These are phyloP conservation scores for Kluyveromyces sp. DNA, from an alignment of 1,139 yeast genomes.

Conservation along the genomic window DNA sequence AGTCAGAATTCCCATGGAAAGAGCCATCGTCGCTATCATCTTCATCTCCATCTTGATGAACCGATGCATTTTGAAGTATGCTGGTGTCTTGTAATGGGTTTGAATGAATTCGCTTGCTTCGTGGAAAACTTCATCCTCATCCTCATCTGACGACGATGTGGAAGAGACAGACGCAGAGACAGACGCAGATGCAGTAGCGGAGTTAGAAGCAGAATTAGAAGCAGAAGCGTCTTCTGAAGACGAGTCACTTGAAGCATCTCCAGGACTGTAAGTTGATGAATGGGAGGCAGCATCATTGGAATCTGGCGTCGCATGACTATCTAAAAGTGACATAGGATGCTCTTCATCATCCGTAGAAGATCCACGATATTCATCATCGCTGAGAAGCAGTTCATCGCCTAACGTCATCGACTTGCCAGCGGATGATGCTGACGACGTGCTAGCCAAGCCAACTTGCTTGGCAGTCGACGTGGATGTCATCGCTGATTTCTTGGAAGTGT, in stretches of 20 bases:
- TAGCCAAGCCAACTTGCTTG: background rate
- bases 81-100: background rate
- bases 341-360: slow-evolving; percentile 6
- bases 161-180: slow-evolving; percentile 11
- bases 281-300: slow-evolving; percentile 1
- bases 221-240: background rate
- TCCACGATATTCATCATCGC: slow-evolving; percentile 25
- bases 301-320: slow-evolving; percentile 1
- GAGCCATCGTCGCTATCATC: slow-evolving; percentile 21
- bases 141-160: slow-evolving; percentile 11
- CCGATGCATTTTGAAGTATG: slow-evolving; percentile 8
- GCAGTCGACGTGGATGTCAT: background rate
- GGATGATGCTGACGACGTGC: background rate
- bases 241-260: background rate
- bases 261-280: too few relatives aligned
- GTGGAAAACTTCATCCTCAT: slow-evolving; percentile 26
- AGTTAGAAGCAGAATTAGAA: background rate
- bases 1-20: slow-evolving; percentile 1
- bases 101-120: slow-evolving; percentile 26
- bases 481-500: slow-evolving; percentile 9
- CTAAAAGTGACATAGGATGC: background rate
- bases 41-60: slow-evolving; percentile 9
- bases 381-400: slow-evolving; percentile 11
- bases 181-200: background rate
- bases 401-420: background rate